Evolutionary conservation across 345 rosid species (phyloP).

Genomic region (Salix brachista): DNA sequence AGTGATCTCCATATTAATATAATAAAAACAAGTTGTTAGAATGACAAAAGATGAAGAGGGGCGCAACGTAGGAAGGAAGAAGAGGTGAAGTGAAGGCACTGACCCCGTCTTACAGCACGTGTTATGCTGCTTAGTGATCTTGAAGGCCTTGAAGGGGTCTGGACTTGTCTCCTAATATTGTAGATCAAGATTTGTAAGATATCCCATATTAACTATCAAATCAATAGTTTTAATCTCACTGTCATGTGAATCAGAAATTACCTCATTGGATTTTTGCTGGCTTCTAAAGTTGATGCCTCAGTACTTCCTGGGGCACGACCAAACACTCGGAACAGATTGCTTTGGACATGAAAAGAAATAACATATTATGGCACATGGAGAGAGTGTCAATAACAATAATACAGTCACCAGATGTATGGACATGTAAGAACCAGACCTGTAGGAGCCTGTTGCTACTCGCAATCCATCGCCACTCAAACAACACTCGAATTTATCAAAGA

Average conservation of each 20-base stretch:
- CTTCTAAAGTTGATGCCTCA: constrained; percentile 89
- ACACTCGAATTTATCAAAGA: constrained; percentile 98
- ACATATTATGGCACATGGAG: constrained; percentile 12
- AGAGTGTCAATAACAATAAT: constrained; percentile 9
- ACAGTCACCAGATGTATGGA: constrained; percentile 5
- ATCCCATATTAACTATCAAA: neutral
- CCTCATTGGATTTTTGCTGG: constrained; percentile 99
- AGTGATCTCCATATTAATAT: neutral
- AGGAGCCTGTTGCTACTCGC: constrained; percentile 95
- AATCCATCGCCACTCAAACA: constrained; percentile 88
- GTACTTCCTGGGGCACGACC: constrained; percentile 69
- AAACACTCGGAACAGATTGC: constrained; percentile 94
- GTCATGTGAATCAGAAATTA: constrained; percentile 19
- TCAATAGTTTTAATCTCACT: neutral
- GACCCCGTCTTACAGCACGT: constrained; percentile 89
- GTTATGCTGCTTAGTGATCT: constrained; percentile 74
- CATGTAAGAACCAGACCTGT: constrained; percentile 51
- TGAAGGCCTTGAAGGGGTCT: constrained; percentile 70
- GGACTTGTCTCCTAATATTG: constrained; percentile 72
- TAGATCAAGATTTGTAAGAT: constrained; percentile 10
- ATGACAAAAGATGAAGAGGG: neutral
- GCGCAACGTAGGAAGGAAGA: neutral
- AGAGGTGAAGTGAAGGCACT: constrained; percentile 18
- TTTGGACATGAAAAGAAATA: constrained; percentile 22
- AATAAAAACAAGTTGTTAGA: neutral